Evolutionary conservation across 2,329 filamentous ascomycete species (phyloP).

Genomic region (Alternaria hordeiaustralica): DNA sequence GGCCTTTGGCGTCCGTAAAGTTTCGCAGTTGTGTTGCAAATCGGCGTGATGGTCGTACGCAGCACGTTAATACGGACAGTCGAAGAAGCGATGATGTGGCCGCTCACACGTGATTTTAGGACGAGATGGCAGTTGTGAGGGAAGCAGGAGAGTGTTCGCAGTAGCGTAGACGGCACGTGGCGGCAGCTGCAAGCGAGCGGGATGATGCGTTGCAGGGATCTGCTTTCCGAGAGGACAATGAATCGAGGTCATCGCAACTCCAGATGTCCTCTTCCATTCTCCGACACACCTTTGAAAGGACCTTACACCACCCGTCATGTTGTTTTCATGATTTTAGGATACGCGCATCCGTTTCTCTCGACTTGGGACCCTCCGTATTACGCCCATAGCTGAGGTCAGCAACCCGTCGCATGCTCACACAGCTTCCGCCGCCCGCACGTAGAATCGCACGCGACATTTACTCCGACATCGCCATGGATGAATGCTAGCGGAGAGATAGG

Average conservation of each 20-base stretch:
- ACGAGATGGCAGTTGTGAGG: background rate
- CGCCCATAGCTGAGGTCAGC: background rate
- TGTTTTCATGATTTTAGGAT: background rate
- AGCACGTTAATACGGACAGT: background rate
- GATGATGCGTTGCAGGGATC: slow-evolving; percentile 14
- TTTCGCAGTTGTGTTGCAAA: background rate
- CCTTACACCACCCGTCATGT: background rate
- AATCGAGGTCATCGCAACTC: slow-evolving; percentile 3
- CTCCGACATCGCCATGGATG: slow-evolving; percentile 30
- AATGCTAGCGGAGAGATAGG: slow-evolving; percentile 31
- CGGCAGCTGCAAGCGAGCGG: slow-evolving; percentile 13
- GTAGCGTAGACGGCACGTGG: background rate
- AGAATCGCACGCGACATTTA: slow-evolving; percentile 2
- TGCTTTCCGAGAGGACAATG: background rate
- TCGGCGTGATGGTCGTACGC: background rate
- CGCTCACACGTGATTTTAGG: background rate
- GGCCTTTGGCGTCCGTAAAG: background rate
- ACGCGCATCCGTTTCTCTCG: background rate
- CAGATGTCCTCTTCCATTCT: slow-evolving; percentile 16
- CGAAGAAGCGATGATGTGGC: background rate
- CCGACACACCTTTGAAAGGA: background rate
- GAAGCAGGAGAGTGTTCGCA: background rate
- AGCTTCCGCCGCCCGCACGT: slow-evolving; percentile 18
- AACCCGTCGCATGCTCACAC: slow-evolving; percentile 13
- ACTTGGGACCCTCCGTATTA: background rate